Evolutionary conservation across 2,329 filamentous ascomycete species (phyloP), one percentile per base, ranked within the genome.

Genomic region (Monilinia fructicola): DNA sequence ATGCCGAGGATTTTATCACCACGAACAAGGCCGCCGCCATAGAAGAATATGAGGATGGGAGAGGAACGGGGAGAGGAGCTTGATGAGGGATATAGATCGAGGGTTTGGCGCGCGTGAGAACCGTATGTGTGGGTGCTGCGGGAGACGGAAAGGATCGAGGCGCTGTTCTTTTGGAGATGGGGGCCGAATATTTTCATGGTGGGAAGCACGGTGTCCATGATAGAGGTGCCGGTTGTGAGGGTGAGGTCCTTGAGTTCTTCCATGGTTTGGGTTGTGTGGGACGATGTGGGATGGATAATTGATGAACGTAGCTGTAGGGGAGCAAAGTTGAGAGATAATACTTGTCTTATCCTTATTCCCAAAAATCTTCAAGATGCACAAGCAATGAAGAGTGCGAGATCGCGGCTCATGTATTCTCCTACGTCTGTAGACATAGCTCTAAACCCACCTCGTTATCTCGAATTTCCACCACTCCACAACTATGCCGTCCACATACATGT

Each of bases 1-100:
- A 66, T 26, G 7, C 69, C 68, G 0, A 65, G 21, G 38, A 68
- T 72, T 44, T 73, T 75, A 28, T 74, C 72, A 14, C 75, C 75
- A 35, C 65, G 38, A 18, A 69, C 68, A 4, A 75, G 54, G 6
- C 74, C 75, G 14, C 75, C 75, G 6, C 75, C 74, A 54, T 76
- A 73, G 48, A 75, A 66, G 66, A 71, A 77, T 31, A 76, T 61
- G 3, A 76, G 66, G 38, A 76, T 74, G 21, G 73, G 66, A 4
- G 66, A 54, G 3, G 44, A 40, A 6, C 61, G n/a, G 16, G 67
- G 53, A 7, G 69, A 54, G 4, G 63, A 21, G n/a, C 18, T 40
- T 40, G n/a, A 23, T 10, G 73, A 68, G 16, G 61, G 50, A 44
- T 75, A 76, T 38, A 75, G 44, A 42, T 76, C 74, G 6, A 76